Base-by-base conservation (phyloP, 768 basidiomycete genomes). In the Suillus occidentalis region DNA sequence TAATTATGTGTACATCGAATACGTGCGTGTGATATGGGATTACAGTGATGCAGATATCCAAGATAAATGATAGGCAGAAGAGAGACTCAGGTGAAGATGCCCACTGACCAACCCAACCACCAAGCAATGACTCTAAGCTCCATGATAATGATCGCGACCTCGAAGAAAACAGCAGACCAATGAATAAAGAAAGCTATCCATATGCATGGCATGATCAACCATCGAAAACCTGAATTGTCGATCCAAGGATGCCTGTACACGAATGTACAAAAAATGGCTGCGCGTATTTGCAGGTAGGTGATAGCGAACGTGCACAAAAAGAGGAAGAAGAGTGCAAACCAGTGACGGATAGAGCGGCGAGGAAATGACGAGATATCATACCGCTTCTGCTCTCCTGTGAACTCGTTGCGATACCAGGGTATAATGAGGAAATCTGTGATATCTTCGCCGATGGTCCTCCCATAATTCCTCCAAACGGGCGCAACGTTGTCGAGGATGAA, bases 351-450 rank as follows among this genome's bases (percentile, higher is more conserved):
- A 0, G 91, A 89, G 28, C 91, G 86, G 62, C 72, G 78, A 28
- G 91, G 91, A 62, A 92, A 73, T 4, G 72, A 76, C 42, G 74
- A 72, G 69, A 93, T 85, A 8, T 79, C 81, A 70, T 91, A 92
- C 68, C 86, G 82, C 69, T 89, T 88, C 43, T 85, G 59, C 77
- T 91, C 89, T 39, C 91, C 91, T 0, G 91, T 92, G 72, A 92
- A 93, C 72, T 92, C 91, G 72, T 93, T 91, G 40, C 91, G 85
- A 67, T 93, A 93, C 70, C 90, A 83, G 8, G 91, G 91, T 64
- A 93, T 87, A 69, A 93, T 90, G 65, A 92, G 85, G 72, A 92
- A 92, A 66, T 91, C 90, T 56, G 88, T 87, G 52, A 91, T 82
- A 69, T 93, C 91, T 71, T 90, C 85, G 39, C 90, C 89, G 60